Percentiles rank a stretch among this genome's conserved stretches.
phyloP scores from a whole-genome alignment of 768 basidiomycete genomes.

The Pilatotrama ljubarskyi region DNA sequence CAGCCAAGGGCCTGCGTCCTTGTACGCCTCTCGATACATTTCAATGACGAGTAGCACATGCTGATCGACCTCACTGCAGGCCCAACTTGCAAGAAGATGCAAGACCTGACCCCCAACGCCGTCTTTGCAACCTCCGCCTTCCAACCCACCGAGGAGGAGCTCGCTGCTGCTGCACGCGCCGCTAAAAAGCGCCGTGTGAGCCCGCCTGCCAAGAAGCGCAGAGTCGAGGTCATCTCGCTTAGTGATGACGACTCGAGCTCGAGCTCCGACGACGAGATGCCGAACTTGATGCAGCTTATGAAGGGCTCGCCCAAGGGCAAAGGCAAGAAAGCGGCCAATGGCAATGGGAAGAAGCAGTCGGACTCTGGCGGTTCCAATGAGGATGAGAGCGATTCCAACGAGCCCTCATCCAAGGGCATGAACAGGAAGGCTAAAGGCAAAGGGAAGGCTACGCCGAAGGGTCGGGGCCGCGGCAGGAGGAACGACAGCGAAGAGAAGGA shows the following conservation, averaged over 20 bases:
- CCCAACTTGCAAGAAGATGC: conserved; percentile 68
- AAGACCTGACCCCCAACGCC: conserved; percentile 48
- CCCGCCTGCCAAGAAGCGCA: conserved; percentile 8
- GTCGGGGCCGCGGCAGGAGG: conserved; percentile 20
- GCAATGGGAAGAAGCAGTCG: neutral
- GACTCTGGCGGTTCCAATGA: neutral
- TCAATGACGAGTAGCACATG: neutral
- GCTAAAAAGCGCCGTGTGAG: conserved; percentile 23
- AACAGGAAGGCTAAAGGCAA: neutral
- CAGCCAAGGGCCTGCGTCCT: conserved; percentile 57
- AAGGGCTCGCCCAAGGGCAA: conserved; percentile 2
- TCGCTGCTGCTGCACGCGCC: conserved; percentile 42
- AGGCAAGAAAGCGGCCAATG: neutral
- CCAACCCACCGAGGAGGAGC: conserved; percentile 62
- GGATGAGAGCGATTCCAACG: conserved; percentile 2
- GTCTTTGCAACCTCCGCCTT: conserved; percentile 69
- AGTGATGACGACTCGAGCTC: conserved; percentile 20
- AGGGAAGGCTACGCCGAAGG: conserved; percentile 15
- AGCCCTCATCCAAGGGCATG: neutral
- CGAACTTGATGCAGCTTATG: conserved; percentile 47
- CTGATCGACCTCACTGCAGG: conserved; percentile 38
- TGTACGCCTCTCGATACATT: conserved; percentile 39
- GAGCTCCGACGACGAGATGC: conserved; percentile 47
- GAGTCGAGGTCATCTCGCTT: conserved; percentile 21
- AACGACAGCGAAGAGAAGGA: conserved; percentile 25